Conservation (phyloP, 805 yeast genomes). For the Candida koratica region DNA sequence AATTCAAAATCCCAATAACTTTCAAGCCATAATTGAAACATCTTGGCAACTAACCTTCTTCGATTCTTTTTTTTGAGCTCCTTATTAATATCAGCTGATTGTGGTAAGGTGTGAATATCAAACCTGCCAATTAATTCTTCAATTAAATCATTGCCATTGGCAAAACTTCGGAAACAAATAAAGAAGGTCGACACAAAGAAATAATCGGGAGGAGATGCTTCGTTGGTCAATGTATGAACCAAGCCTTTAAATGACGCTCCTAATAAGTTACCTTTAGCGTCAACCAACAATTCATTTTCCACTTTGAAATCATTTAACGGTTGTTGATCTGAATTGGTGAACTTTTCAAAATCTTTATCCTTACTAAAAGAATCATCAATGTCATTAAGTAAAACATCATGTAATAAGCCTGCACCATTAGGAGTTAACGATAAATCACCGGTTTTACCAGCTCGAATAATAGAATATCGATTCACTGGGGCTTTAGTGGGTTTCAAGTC, state of each 20-base stretch:
- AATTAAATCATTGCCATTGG: slow-evolving; percentile 61
- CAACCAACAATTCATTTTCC: slow-evolving; percentile 49
- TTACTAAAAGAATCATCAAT: slow-evolving; percentile 29
- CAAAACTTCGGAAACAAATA: slow-evolving; percentile 69
- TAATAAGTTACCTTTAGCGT: slow-evolving; percentile 47
- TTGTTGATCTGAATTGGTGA: slow-evolving; percentile 20
- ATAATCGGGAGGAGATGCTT: slow-evolving; percentile 57
- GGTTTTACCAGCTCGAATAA: slow-evolving; percentile 48
- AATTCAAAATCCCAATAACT: slow-evolving; percentile 73
- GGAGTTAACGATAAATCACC: slow-evolving; percentile 45
- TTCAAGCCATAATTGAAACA: slow-evolving; percentile 83
- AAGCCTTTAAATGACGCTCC: slow-evolving; percentile 74
- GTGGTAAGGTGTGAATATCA: slow-evolving; percentile 41
- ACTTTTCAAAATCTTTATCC: slow-evolving; percentile 35
- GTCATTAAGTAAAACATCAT: slow-evolving; percentile 28
- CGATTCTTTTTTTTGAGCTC: slow-evolving; percentile 49
- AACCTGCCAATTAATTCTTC: slow-evolving; percentile 66
- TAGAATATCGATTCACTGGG: slow-evolving; percentile 43
- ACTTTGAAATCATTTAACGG: slow-evolving; percentile 10
- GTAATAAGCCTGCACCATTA: slow-evolving; percentile 46
- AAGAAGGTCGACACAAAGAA: slow-evolving; percentile 72
- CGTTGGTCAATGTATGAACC: slow-evolving; percentile 64
- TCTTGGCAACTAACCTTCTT: slow-evolving; percentile 61
- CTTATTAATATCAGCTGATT: slow-evolving; percentile 15
- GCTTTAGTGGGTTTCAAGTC: slow-evolving; percentile 19